phyloP scores from a whole-genome alignment of 164 flowering plant species.

The Hamamelis virginiana region DNA sequence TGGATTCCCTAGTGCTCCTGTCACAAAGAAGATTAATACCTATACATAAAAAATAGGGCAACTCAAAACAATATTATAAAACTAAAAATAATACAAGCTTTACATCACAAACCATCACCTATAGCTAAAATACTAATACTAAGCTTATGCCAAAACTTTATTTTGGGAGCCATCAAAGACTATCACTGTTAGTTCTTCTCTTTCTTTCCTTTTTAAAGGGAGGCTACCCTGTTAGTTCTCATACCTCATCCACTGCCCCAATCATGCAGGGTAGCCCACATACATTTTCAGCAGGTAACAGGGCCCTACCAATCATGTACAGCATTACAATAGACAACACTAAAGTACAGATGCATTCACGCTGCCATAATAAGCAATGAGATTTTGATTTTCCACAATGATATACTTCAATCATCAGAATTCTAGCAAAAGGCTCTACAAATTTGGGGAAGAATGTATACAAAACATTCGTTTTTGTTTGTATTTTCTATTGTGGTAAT shows the following conservation, averaged over 20 bases:
- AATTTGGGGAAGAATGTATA: too few species aligned
- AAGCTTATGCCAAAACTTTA: too few species aligned
- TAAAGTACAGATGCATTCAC: not conserved
- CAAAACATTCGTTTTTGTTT: too few species aligned
- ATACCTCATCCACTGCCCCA: too few species aligned
- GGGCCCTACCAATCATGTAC: constrained; percentile 3
- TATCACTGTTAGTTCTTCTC: too few species aligned
- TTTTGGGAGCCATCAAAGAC: too few species aligned
- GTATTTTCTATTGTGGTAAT: not conserved
- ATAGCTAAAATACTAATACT: not conserved
- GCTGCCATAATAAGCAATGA: not conserved
- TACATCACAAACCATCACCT: not conserved
- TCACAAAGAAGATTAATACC: not conserved
- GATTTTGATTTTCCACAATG: not conserved
- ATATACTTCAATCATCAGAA: too few species aligned
- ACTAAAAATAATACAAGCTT: not conserved
- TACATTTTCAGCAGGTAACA: too few species aligned
- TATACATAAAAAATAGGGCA: not conserved
- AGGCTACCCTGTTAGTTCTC: too few species aligned
- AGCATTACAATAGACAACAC: not conserved
- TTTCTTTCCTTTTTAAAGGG: too few species aligned
- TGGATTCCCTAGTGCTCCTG: constrained; percentile 57
- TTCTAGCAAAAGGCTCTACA: too few species aligned
- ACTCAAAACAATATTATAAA: not conserved
- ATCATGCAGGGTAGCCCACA: not conserved